Base-by-base conservation (phyloP, 2,329 filamentous ascomycete genomes). In the Xylariales sp. region DNA sequence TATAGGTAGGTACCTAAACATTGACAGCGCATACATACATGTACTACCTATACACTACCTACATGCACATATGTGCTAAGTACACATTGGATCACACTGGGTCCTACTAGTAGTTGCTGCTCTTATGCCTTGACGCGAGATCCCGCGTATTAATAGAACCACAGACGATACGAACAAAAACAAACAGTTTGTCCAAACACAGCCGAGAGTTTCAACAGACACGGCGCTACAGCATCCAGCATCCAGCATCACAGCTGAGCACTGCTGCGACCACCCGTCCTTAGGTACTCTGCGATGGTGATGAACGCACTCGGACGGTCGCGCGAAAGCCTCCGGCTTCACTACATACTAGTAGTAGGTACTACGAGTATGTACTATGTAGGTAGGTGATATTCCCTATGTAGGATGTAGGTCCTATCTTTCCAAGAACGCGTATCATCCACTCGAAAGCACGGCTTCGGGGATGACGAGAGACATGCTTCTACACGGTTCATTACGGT, bases 381-480 rank as follows among this genome's bases (percentile, higher is more conserved):
- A 23, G 23, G 23, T 23, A 23, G 23, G 23, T 23, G 23, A 23
- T 23, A 10, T 14, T 28, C 14, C 12, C 39, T 14, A 12, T 41
- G 10, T 30, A 32, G 39, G 18, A 28, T 48, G 34, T 48, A 54
- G 39, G 53, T 56, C 39, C 16, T 60, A 46, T 41, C 65, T 16
- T 34, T 45, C 18, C 34, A 54, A 23, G 60, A 48, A 67, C 64
- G 57, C 66, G 61, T 67, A 2, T 39, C 32, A 54, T 58, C 70
- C 70, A 76, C 68, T 73, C 65, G 70, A 75, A 68, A 63, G 67
- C 52, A 49, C 62, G 54, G 64, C 64, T 68, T 73, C 73, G 75
- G 75, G 71, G 71, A 74, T 73, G 75, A 75, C 75, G 74, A 76
- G 72, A 77, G 71, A 76, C 75, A 74, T 69, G 67, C 69, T 69